A percentile compares a stretch with the other conserved stretches of the same genome.
Conservation (phyloP, 192 early-diverging fungal species). For the Chytriomyces sp. region DNA sequence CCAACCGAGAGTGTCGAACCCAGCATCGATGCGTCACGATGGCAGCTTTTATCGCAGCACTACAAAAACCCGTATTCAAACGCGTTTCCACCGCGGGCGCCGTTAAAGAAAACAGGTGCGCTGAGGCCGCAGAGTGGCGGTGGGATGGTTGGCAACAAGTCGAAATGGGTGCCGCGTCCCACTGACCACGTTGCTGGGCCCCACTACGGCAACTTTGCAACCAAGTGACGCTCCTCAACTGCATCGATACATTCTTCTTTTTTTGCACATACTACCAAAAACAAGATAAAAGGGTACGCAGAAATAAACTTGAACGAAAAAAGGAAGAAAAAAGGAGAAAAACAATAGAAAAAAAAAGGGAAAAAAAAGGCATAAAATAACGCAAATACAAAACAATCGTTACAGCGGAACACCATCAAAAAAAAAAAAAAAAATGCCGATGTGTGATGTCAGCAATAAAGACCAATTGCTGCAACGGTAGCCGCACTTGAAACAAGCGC, state of each 20-base stretch:
- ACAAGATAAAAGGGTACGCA: no score
- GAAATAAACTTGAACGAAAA: no score
- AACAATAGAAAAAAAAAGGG: neutral
- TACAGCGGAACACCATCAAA: neutral
- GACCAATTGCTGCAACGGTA: neutral
- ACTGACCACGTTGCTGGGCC: constrained; percentile 10
- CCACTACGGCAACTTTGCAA: constrained; percentile 2
- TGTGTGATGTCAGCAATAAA: neutral
- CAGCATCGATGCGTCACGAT: constrained; percentile 1
- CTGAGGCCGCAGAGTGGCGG: neutral
- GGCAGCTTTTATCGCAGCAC: constrained; percentile 5
- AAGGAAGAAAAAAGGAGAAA: no score
- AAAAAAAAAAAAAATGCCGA: neutral
- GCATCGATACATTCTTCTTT: no score
- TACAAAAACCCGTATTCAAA: constrained; percentile 24
- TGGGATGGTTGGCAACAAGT: neutral
- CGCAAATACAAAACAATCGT: neutral
- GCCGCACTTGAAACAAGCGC: neutral
- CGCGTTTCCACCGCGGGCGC: constrained; percentile 20
- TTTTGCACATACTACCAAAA: no score
- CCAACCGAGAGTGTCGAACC: neutral
- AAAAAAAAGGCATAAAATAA: neutral
- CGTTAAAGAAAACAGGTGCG: neutral
- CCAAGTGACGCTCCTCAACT: no score
- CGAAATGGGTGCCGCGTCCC: constrained; percentile 7